Evolutionary conservation across 2,329 filamentous ascomycete species (phyloP), one percentile per base, ranked within the genome.

Genomic region (Penicillium sp.): DNA sequence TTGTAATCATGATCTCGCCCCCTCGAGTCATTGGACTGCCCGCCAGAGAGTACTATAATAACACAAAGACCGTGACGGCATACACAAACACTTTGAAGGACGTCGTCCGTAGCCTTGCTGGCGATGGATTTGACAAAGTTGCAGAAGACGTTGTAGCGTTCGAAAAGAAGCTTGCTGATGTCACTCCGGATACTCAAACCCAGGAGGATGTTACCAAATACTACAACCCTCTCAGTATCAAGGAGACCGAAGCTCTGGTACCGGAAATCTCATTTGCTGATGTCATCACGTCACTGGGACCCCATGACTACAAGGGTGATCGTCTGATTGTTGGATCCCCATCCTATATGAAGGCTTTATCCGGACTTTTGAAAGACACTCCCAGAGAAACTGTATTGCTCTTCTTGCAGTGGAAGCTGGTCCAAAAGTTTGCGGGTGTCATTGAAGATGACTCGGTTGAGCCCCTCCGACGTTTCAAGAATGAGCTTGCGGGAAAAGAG

Each of bases 391-490:
- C 82, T 0, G 65, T 90, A 2, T 79, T 85, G 56, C 75, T 78
- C n/a, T 89, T 85, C 64, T 78, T 89, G 55, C 69, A 83, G 22
- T 88, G 86, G 86, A 86, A 87, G 61, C 70, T 82, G 13, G 79
- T 89, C 11, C 76, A 83, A 45, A 67, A 73, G 2, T 83, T 83
- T 63, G 75, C 78, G 21, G 64, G 70, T 2, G 78, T 75, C 24
- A 76, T 90, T 27, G 82, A 89, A 53, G 80, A 83, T 13, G 79
- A 83, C 16, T 81, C 82, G 43, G 67, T 88, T 13, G 79, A 82
- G 59, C 84, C 87, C 2, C 83, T 86, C 51, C 77, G 71, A 14
- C 77, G 79, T 34, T 88, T 90, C 59, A 72, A 74, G 34, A 88
- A 88, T 61, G 77, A 81, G 43, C 76, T 89, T 5, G 76, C 77